phyloP scores from a whole-genome alignment of 306 rosid species.

The Dryas alaskensis region DNA sequence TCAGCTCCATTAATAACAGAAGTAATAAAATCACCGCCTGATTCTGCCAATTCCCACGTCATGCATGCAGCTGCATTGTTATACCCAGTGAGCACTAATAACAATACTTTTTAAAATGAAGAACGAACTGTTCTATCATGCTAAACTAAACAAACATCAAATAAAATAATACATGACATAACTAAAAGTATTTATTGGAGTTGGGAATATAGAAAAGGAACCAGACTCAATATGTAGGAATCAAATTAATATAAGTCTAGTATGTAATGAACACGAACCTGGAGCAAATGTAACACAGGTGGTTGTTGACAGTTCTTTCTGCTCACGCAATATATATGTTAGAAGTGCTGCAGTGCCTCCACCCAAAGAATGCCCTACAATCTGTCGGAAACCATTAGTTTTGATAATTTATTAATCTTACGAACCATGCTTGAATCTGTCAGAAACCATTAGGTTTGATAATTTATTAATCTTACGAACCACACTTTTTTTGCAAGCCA shows the following conservation, averaged over 20 bases:
- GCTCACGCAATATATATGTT: slow-evolving; percentile 85
- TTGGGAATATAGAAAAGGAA: slow-evolving; percentile 15
- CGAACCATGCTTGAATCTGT: slow-evolving; percentile 39
- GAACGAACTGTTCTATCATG: slow-evolving; percentile 5
- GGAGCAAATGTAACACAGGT: slow-evolving; percentile 91
- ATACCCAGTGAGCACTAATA: slow-evolving; percentile 30
- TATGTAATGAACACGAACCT: slow-evolving; percentile 43
- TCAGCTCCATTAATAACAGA: slow-evolving; percentile 93
- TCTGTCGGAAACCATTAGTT: slow-evolving; percentile 37
- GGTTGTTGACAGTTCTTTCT: slow-evolving; percentile 66
- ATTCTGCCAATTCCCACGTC: slow-evolving; percentile 99
- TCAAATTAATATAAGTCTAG: slow-evolving; percentile 13
- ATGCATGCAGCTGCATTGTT: slow-evolving; percentile 85
- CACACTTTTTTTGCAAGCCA: slow-evolving; percentile 6
- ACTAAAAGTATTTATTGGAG: not conserved
- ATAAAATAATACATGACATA: slow-evolving; percentile 13
- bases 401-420: not conserved
- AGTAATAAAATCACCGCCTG: slow-evolving; percentile 67
- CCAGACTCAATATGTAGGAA: not conserved
- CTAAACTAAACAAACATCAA: not conserved
- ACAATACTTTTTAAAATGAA: slow-evolving; percentile 1
- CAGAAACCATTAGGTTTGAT: slow-evolving; percentile 9
- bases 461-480: not conserved
- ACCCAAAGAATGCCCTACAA: slow-evolving; percentile 97
- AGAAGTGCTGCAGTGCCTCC: slow-evolving; percentile 98